Percentiles rank a stretch among this genome's conserved stretches.
Evolutionary conservation across 768 basidiomycete genomes (phyloP).

Genomic region (Mycena galericulata): DNA sequence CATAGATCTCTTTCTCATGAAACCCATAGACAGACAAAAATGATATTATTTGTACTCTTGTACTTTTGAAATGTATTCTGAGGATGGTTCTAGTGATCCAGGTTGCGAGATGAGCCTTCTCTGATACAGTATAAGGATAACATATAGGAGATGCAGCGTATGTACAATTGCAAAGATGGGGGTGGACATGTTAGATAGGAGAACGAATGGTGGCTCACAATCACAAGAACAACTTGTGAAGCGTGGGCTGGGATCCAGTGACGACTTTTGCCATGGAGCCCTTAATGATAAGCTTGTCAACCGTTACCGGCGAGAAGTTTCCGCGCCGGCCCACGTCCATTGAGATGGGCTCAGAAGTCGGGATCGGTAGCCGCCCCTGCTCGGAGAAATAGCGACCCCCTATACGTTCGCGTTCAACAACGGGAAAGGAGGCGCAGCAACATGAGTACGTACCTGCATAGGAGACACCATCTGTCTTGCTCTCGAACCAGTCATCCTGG

Average conservation of each 20-base stretch:
- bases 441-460: constrained; percentile 57
- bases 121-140: background rate
- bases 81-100: background rate
- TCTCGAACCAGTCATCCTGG: constrained; percentile 73
- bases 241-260: constrained; percentile 41
- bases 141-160: constrained; percentile 15
- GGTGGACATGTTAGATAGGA: background rate
- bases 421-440: background rate
- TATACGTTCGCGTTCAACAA: background rate
- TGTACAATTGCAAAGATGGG: constrained; percentile 6
- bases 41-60: background rate
- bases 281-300: constrained; percentile 65
- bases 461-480: constrained; percentile 66
- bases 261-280: constrained; percentile 68
- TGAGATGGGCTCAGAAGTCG: constrained; percentile 53
- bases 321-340: constrained; percentile 54
- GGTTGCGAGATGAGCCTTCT: background rate
- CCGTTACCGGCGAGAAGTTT: constrained; percentile 48
- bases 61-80: background rate
- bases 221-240: constrained; percentile 43
- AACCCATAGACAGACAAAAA: constrained; percentile 2
- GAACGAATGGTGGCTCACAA: too few relatives aligned
- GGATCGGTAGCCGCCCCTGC: constrained; percentile 42
- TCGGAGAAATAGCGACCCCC: constrained; percentile 29
- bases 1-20: constrained; percentile 8